Percentiles rank a stretch among this genome's conserved stretches.
Conservation (phyloP, 129 eudicot genomes). For the Glebionis coronaria region DNA sequence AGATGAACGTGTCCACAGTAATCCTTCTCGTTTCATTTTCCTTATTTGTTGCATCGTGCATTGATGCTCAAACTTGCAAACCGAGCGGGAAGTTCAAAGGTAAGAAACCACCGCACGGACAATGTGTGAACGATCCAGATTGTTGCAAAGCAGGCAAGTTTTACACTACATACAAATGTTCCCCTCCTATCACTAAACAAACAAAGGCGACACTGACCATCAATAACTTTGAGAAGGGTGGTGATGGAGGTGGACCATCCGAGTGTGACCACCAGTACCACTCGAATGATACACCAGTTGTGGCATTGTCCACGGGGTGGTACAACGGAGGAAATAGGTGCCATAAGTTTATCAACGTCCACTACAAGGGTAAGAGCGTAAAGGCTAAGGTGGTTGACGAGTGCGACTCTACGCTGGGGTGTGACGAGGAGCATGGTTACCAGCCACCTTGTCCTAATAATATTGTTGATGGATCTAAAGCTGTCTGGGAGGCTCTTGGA, state of each 20-base stretch:
- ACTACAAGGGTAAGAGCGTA: conserved; percentile 26
- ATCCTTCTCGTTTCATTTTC: neutral
- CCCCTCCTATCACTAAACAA: conserved; percentile 17
- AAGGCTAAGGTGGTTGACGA: conserved; percentile 44
- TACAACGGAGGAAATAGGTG: conserved; percentile 20
- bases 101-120: conserved; percentile 19
- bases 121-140: conserved; percentile 14
- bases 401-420: conserved; percentile 42
- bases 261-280: too few relatives aligned
- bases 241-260: too few relatives aligned
- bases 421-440: conserved; percentile 30
- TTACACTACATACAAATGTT: conserved; percentile 32
- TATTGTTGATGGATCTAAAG: conserved; percentile 40
- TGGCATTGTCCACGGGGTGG: conserved; percentile 11
- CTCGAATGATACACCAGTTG: too few relatives aligned
- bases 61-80: conserved; percentile 19
- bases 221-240: too few relatives aligned
- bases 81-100: conserved; percentile 21
- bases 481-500: conserved; percentile 19
- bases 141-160: conserved; percentile 26
- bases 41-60: neutral
- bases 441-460: conserved; percentile 42
- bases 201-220: conserved; percentile 26
- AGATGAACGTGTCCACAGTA: neutral
- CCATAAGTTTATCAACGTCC: conserved; percentile 12